These are phyloP conservation scores for Opeltia flavorubescens DNA, from an alignment of 495 filamentous ascomycete species.

Conservation along the genomic window DNA sequence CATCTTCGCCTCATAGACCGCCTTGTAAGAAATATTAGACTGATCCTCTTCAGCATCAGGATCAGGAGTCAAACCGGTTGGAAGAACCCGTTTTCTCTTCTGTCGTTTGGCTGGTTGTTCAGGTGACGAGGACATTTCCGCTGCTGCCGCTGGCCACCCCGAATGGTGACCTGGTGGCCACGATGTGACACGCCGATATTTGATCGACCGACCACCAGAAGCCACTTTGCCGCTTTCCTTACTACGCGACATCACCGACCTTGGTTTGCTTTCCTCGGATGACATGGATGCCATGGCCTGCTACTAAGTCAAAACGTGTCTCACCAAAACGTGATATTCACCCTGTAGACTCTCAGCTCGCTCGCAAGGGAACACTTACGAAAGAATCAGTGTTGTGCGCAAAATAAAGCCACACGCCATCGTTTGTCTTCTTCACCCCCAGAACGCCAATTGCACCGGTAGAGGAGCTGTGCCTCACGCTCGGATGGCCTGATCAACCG, in stretches of 20 bases:
- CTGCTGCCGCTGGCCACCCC: background rate
- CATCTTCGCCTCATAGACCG: background rate
- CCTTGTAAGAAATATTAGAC: background rate
- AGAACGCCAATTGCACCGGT: conserved; percentile 71
- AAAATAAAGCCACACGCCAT: conserved; percentile 67
- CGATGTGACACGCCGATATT: conserved; percentile 8
- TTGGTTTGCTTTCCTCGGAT: conserved; percentile 51
- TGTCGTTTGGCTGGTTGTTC: conserved; percentile 11
- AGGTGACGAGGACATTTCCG: background rate
- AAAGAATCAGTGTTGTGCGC: conserved; percentile 92
- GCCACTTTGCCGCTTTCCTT: conserved; percentile 18
- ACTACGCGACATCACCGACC: conserved; percentile 71
- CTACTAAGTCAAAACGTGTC: conserved; percentile 12
- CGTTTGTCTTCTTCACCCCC: conserved; percentile 60
- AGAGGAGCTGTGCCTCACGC: conserved; percentile 55
- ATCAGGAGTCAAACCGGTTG: background rate
- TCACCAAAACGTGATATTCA: too few relatives aligned
- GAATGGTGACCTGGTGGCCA: background rate
- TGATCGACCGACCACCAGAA: conserved; percentile 11
- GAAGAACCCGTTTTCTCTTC: conserved; percentile 2
- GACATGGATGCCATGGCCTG: conserved; percentile 77
- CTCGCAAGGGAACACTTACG: conserved; percentile 23
- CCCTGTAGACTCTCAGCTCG: background rate
- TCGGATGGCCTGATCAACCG: conserved; percentile 62
- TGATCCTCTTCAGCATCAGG: background rate